phyloP scores from a whole-genome alignment of 768 basidiomycete genomes.

The Mycena crocata region DNA sequence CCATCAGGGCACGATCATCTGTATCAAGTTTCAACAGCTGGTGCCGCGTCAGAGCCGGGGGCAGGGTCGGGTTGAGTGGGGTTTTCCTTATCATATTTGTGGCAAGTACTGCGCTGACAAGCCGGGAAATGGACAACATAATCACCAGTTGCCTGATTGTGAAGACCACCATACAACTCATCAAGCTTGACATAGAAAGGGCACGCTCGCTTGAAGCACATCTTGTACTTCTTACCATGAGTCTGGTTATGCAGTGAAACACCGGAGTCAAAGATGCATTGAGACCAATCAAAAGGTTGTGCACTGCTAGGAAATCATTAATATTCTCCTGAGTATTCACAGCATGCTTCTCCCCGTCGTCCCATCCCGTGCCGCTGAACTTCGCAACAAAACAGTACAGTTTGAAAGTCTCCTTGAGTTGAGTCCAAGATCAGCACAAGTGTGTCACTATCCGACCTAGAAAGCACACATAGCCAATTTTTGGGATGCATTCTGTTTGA shows the following conservation, averaged over 20 bases:
- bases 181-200: conserved; percentile 8
- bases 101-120: no score
- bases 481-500: no score
- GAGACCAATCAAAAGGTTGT: no score
- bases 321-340: neutral
- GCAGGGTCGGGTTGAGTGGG: no score
- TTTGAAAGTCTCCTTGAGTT: conserved; percentile 7
- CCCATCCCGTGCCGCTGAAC: conserved; percentile 2
- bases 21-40: no score
- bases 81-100: no score
- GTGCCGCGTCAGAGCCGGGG: no score
- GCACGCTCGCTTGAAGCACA: conserved; percentile 7
- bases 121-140: neutral
- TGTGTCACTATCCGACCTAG: no score
- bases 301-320: conserved; percentile 3
- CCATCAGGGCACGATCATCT: no score
- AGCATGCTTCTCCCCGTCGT: neutral
- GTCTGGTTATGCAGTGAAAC: neutral
- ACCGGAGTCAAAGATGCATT: neutral
- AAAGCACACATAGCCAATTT: no score
- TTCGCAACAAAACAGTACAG: neutral
- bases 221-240: neutral
- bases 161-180: neutral
- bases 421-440: no score
- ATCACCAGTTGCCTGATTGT: conserved; percentile 5